These are phyloP conservation scores for Phascolomyces articulosus DNA, from an alignment of 371 early-diverging fungal genomes.

Conservation along the genomic window DNA sequence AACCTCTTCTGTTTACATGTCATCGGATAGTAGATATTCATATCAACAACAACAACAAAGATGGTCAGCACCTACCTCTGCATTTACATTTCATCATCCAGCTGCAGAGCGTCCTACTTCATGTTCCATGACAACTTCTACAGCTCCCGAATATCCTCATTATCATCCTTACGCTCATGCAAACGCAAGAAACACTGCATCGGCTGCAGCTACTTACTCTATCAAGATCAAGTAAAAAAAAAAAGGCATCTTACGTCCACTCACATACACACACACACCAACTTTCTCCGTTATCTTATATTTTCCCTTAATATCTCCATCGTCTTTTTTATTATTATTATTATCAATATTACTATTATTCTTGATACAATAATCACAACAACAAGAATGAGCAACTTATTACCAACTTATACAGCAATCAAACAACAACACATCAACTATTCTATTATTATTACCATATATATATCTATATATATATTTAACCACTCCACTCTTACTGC, in stretches of 20 bases:
- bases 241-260: no score
- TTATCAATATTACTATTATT: no score
- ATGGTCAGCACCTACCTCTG: conserved; percentile 11
- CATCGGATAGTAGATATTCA: conserved; percentile 5
- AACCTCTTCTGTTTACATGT: not conserved
- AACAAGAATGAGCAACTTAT: no score
- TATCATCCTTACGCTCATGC: conserved; percentile 9
- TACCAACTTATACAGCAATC: no score
- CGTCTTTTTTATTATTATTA: no score
- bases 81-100: conserved; percentile 12
- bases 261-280: not conserved
- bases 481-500: not conserved
- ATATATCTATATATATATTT: not conserved
- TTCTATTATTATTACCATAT: not conserved
- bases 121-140: conserved; percentile 6
- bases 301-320: no score
- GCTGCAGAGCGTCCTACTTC: conserved; percentile 5
- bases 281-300: not conserved
- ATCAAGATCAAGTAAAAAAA: conserved; percentile 7
- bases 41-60: conserved; percentile 13
- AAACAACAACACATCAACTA: no score
- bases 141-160: conserved; percentile 1
- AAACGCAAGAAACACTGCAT: not conserved
- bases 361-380: no score
- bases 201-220: not conserved